These are phyloP conservation scores for Ramularia collo-cygni DNA, from an alignment of 2,329 filamentous ascomycete genomes.

Conservation along the genomic window DNA sequence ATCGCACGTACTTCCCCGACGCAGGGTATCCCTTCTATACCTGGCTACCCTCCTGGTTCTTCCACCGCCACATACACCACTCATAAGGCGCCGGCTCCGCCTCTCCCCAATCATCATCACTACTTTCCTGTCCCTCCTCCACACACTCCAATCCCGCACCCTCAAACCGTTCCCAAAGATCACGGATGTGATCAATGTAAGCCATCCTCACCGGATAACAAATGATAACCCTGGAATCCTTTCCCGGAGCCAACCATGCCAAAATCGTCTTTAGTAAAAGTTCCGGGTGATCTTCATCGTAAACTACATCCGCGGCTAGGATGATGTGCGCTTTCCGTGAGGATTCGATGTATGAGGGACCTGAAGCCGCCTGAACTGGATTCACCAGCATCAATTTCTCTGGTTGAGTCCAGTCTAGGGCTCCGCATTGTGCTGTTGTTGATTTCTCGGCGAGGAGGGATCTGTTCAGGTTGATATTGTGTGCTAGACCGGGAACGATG, in stretches of 20 bases:
- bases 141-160: constrained; percentile 32
- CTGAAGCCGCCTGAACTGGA: not conserved
- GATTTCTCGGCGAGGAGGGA: constrained; percentile 6
- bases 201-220: constrained; percentile 36
- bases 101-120: constrained; percentile 30
- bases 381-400: constrained; percentile 15
- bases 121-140: constrained; percentile 28
- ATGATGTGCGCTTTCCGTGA: constrained; percentile 30
- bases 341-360: not conserved
- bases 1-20: too few relatives aligned
- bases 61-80: constrained; percentile 37
- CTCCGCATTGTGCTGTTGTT: constrained; percentile 20
- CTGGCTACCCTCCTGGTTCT: not conserved
- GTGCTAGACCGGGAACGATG: constrained; percentile 28
- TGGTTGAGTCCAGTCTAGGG: constrained; percentile 35
- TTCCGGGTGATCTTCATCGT: constrained; percentile 36
- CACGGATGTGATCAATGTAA: constrained; percentile 38
- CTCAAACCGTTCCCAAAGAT: constrained; percentile 36
- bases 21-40: too few relatives aligned
- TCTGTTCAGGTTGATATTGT: constrained; percentile 31
- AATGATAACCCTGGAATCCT: constrained; percentile 31
- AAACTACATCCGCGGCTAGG: constrained; percentile 38
- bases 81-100: constrained; percentile 31
- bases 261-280: constrained; percentile 32
- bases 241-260: constrained; percentile 29